Conservation (phyloP, 139 green algal genomes). For the Chlorella sp. region DNA sequence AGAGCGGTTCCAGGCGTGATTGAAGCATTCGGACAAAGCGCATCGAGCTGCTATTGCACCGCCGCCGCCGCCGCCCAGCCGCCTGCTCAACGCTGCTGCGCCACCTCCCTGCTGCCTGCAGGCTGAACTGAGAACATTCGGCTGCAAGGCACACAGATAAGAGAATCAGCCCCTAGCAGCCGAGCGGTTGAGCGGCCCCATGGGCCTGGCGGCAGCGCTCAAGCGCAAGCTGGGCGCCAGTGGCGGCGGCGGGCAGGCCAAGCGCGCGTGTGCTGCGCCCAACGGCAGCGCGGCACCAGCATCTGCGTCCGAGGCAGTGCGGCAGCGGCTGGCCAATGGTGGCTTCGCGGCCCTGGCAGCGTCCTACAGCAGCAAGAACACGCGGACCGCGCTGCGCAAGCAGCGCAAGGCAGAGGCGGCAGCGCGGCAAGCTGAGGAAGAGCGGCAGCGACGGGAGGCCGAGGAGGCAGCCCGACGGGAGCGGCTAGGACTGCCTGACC, state of each 20-base stretch:
- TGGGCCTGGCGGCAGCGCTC: slow-evolving; percentile 22
- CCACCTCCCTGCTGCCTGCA: too few relatives aligned
- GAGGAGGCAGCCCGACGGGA: not conserved
- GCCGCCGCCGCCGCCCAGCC: too few relatives aligned
- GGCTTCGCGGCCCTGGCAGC: slow-evolving; percentile 22
- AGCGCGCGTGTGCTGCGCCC: not conserved
- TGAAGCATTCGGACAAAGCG: too few relatives aligned
- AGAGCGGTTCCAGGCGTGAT: too few relatives aligned
- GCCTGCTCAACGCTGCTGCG: too few relatives aligned
- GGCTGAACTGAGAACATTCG: too few relatives aligned
- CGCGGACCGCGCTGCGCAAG: slow-evolving; percentile 38
- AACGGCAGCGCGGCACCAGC: not conserved
- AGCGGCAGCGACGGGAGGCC: not conserved
- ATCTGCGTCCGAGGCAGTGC: not conserved
- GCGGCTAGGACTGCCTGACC: too few relatives aligned
- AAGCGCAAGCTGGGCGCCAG: slow-evolving; percentile 46
- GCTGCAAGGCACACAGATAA: too few relatives aligned
- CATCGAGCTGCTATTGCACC: too few relatives aligned
- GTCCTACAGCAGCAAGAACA: slow-evolving; percentile 25
- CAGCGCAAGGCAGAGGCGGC: slow-evolving; percentile 26
- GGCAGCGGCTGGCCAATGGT: slow-evolving; percentile 10
- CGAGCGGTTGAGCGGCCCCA: not conserved
- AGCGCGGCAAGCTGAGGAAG: not conserved
- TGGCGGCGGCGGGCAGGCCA: not conserved
- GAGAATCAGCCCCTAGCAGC: too few relatives aligned